Evolutionary conservation across 306 rosid genomes (phyloP).

Genomic region (Delonix regia): DNA sequence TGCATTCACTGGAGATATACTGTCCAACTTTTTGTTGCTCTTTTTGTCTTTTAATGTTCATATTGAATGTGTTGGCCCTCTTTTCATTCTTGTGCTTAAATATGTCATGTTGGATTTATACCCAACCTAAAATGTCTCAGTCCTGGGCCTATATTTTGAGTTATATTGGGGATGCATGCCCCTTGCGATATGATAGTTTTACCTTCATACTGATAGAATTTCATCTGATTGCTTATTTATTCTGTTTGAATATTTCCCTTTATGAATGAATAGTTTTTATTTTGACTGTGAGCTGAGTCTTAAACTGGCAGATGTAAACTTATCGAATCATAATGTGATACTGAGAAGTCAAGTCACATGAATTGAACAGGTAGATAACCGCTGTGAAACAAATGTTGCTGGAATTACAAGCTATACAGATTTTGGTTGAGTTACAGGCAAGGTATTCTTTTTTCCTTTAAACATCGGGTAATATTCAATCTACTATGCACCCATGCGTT

Average conservation of each 20-base stretch:
- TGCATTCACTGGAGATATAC: not conserved
- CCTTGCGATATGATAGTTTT: too few species aligned
- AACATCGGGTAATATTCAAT: slow-evolving; percentile 18
- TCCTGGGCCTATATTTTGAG: too few species aligned
- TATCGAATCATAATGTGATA: slow-evolving; percentile 1
- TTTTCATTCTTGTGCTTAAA: too few species aligned
- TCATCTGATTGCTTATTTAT: too few species aligned
- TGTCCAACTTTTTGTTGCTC: not conserved
- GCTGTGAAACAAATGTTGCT: slow-evolving; percentile 71
- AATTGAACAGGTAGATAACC: slow-evolving; percentile 79
- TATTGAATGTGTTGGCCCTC: too few species aligned
- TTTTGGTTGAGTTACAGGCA: slow-evolving; percentile 85
- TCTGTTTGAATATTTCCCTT: too few species aligned
- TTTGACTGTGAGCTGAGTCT: not conserved
- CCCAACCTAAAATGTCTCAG: too few species aligned
- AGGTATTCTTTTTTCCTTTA: slow-evolving; percentile 51
- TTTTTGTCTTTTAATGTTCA: too few species aligned
- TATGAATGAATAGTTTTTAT: not conserved
- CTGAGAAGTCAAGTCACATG: slow-evolving; percentile 38
- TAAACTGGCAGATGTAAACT: not conserved
- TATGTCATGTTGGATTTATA: too few species aligned
- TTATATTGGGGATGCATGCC: too few species aligned
- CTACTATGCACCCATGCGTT: slow-evolving; percentile 26
- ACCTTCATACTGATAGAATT: too few species aligned
- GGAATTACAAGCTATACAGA: slow-evolving; percentile 92